phyloP scores from a whole-genome alignment of 768 basidiomycete genomes.

The Tricholoma bakamatsutake region DNA sequence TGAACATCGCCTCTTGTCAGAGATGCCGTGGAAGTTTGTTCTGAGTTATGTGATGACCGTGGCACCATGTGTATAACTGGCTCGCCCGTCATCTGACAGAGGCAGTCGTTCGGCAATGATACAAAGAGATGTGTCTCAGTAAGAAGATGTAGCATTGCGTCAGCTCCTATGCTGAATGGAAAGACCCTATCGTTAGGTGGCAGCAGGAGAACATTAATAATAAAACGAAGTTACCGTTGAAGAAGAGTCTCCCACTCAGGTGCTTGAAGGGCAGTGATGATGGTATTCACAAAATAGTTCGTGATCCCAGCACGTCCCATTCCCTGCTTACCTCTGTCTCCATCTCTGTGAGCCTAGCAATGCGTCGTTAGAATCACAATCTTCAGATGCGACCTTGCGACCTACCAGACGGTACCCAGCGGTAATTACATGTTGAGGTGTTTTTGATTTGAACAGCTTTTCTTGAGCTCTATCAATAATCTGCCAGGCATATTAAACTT shows the following conservation, averaged over 20 bases:
- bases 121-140: conserved; percentile 70
- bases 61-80: conserved; percentile 43
- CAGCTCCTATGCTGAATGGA: conserved; percentile 63
- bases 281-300: conserved; percentile 68
- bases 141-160: conserved; percentile 73
- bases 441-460: conserved; percentile 39
- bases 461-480: conserved; percentile 58
- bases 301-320: conserved; percentile 38
- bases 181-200: not conserved
- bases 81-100: conserved; percentile 76
- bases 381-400: not conserved
- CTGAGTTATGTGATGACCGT: conserved; percentile 2
- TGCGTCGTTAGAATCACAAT: not conserved
- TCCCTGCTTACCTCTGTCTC: conserved; percentile 34
- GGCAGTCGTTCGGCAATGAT: conserved; percentile 75
- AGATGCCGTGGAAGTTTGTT: not conserved
- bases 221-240: conserved; percentile 38
- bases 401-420: conserved; percentile 58
- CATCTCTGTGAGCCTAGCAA: conserved; percentile 25
- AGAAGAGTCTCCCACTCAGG: conserved; percentile 65
- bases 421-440: conserved; percentile 55
- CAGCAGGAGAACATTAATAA: not conserved
- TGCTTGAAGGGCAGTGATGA: conserved; percentile 58
- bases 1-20: not conserved
- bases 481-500: conserved; percentile 25